These are phyloP conservation scores for Gautieria morchelliformis DNA, from an alignment of 768 basidiomycete species.

Conservation along the genomic window DNA sequence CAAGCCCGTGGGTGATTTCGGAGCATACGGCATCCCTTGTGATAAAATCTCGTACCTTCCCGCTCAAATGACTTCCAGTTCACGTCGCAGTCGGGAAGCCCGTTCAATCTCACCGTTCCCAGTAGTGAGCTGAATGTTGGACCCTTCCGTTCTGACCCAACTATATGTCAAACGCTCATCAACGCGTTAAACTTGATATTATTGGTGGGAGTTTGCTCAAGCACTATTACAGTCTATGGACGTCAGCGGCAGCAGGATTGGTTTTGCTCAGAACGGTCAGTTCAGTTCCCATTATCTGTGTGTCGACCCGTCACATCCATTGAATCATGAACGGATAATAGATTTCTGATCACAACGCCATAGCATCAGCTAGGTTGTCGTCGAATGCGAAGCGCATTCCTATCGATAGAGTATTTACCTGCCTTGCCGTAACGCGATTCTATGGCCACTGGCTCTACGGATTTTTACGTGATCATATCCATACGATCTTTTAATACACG, in stretches of 20 bases:
- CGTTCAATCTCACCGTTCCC: slow-evolving; percentile 49
- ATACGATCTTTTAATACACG: too few species aligned
- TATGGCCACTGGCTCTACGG: too few species aligned
- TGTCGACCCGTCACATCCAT: background rate
- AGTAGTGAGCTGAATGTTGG: slow-evolving; percentile 48
- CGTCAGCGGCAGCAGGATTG: slow-evolving; percentile 35
- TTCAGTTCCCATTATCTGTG: slow-evolving; percentile 1
- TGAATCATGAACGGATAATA: too few species aligned
- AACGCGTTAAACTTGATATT: slow-evolving; percentile 46
- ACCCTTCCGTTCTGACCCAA: slow-evolving; percentile 41
- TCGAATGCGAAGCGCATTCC: too few species aligned
- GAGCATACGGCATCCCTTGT: slow-evolving; percentile 49
- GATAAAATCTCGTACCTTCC: slow-evolving; percentile 37
- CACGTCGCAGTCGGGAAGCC: slow-evolving; percentile 35
- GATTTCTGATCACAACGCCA: too few species aligned
- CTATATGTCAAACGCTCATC: slow-evolving; percentile 47
- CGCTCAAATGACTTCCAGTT: slow-evolving; percentile 44
- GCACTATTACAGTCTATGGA: slow-evolving; percentile 28
- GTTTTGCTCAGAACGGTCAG: slow-evolving; percentile 42
- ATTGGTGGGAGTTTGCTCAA: slow-evolving; percentile 49
- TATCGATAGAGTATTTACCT: too few species aligned
- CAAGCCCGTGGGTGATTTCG: slow-evolving; percentile 34
- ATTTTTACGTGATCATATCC: too few species aligned
- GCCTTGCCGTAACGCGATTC: too few species aligned
- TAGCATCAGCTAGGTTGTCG: too few species aligned